Evolutionary conservation across 2,329 filamentous ascomycete genomes (phyloP).

Genomic region (Arthroderma sp.): DNA sequence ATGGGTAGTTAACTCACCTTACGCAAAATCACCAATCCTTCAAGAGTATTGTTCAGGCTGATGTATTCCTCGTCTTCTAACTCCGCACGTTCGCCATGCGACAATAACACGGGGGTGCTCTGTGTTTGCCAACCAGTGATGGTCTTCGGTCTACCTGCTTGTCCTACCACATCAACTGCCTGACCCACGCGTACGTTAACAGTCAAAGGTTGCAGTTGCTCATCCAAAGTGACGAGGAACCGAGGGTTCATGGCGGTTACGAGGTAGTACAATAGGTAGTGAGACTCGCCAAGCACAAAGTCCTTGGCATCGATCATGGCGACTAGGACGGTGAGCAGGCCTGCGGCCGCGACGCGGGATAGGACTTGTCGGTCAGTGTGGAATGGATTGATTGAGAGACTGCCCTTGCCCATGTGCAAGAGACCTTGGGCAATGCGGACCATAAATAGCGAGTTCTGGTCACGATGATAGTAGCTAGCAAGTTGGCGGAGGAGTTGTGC

Average conservation of each 20-base stretch:
- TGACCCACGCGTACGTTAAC: constrained; percentile 96
- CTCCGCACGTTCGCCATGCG: constrained; percentile 91
- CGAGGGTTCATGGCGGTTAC: constrained; percentile 93
- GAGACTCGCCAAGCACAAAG: constrained; percentile 57
- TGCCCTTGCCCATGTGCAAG: constrained; percentile 98
- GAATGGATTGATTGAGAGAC: constrained; percentile 92
- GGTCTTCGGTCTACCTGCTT: constrained; percentile 93
- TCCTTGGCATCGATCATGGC: constrained; percentile 93
- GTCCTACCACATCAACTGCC: constrained; percentile 93
- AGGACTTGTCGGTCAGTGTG: constrained; percentile 95
- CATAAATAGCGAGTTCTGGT: constrained; percentile 96
- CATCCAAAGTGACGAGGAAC: constrained; percentile 91
- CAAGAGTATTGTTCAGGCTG: constrained; percentile 75
- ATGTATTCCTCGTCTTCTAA: constrained; percentile 97
- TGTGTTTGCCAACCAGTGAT: constrained; percentile 99
- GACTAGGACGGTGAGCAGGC: constrained; percentile 77
- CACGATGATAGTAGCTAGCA: constrained; percentile 94
- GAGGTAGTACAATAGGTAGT: constrained; percentile 95
- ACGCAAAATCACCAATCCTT: constrained; percentile 88
- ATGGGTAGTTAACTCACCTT: constrained; percentile 53
- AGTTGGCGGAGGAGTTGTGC: constrained; percentile 89
- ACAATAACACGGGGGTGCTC: constrained; percentile 89
- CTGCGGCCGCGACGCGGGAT: constrained; percentile 78
- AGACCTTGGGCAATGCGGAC: constrained; percentile 96
- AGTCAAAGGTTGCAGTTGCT: constrained; percentile 82